phyloP scores from a whole-genome alignment of 176 grass and related monocot genomes.

The Bothriochloa decipiens region DNA sequence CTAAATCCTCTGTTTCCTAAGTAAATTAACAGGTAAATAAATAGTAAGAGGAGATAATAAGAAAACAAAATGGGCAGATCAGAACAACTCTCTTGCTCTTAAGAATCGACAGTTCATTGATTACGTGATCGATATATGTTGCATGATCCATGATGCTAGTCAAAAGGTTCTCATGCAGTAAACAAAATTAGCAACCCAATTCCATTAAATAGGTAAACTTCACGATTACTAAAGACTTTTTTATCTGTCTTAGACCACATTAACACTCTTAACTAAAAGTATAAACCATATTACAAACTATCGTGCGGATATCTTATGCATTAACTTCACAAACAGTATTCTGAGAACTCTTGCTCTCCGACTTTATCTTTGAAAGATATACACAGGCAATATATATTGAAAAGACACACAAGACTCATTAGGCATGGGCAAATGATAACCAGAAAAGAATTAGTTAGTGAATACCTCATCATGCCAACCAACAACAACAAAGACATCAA shows the following conservation, averaged over 20 bases:
- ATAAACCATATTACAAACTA: not conserved
- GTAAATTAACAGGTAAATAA: conserved; percentile 35
- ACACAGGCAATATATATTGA: conserved; percentile 1
- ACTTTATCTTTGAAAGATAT: conserved; percentile 20
- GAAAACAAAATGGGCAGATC: conserved; percentile 16
- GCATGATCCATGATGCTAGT: not conserved
- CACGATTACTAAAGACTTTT: not conserved
- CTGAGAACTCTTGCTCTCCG: not conserved
- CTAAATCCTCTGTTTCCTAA: conserved; percentile 83
- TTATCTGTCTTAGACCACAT: not conserved
- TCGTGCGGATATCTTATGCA: not conserved
- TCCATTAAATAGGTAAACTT: not conserved
- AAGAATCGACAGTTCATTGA: not conserved
- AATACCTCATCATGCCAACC: conserved; percentile 95
- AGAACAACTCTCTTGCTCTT: not conserved
- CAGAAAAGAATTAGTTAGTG: not conserved
- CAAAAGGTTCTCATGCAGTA: not conserved
- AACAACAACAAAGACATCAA: conserved; percentile 97
- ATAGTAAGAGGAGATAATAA: conserved; percentile 7
- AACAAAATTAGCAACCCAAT: not conserved
- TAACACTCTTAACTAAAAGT: not conserved
- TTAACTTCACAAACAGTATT: conserved; percentile 9
- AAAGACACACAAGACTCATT: not conserved
- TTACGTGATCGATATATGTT: conserved; percentile 1
- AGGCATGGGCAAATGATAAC: conserved; percentile 13